Evolutionary conservation across 2,329 filamentous ascomycete genomes (phyloP).

Genomic region (Juglanconis sp.): DNA sequence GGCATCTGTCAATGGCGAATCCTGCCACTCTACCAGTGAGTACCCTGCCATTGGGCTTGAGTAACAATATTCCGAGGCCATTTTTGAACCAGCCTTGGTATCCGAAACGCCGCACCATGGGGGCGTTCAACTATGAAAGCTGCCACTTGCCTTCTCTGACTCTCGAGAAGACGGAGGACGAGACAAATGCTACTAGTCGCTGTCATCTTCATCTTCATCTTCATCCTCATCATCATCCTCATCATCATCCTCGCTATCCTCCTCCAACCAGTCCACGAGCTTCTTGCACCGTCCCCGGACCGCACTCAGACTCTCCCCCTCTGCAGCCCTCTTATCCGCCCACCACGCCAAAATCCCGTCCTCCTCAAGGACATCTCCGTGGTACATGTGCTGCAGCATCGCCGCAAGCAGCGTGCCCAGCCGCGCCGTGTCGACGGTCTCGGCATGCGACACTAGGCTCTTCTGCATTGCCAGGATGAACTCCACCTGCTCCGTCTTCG

Average conservation of each 20-base stretch:
- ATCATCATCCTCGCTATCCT: constrained; percentile 68
- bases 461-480: constrained; percentile 79
- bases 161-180: background rate
- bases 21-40: too few species aligned
- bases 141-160: background rate
- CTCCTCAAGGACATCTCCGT: constrained; percentile 80
- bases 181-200: constrained; percentile 10
- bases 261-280: constrained; percentile 80
- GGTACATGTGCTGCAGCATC: constrained; percentile 79
- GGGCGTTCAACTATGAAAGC: too few species aligned
- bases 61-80: too few species aligned
- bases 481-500: constrained; percentile 76
- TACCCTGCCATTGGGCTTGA: too few species aligned
- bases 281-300: constrained; percentile 72
- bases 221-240: constrained; percentile 69
- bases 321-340: constrained; percentile 66
- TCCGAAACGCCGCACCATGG: too few species aligned
- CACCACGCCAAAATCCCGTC: constrained; percentile 89
- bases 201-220: constrained; percentile 55
- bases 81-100: too few species aligned
- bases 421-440: constrained; percentile 47
- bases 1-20: too few species aligned
- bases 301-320: constrained; percentile 64
- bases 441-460: constrained; percentile 60
- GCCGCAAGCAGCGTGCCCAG: constrained; percentile 68